A percentile compares a stretch with the other conserved stretches of the same genome.
Conservation (phyloP, 345 rosid species). For the Euclidium syriacum region DNA sequence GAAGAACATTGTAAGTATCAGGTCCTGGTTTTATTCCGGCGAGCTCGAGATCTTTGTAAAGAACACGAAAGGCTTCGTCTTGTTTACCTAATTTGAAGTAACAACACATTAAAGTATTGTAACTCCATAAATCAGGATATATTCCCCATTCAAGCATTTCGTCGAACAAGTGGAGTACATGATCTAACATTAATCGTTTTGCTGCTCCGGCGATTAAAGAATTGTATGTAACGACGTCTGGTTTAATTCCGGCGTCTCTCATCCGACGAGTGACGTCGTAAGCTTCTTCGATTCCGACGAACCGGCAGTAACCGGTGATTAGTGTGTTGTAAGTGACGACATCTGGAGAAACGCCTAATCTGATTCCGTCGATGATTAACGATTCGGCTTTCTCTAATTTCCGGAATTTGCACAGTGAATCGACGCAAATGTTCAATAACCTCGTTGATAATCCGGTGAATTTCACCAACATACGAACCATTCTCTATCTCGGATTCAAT, state of each 20-base stretch:
- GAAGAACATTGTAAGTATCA: slow-evolving; percentile 59
- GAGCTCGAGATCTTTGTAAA: slow-evolving; percentile 35
- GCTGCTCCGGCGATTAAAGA: slow-evolving; percentile 68
- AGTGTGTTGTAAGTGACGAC: slow-evolving; percentile 77
- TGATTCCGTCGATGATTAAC: slow-evolving; percentile 52
- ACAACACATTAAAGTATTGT: slow-evolving; percentile 75
- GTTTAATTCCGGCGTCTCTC: slow-evolving; percentile 59
- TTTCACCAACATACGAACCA: slow-evolving; percentile 29
- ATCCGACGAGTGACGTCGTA: slow-evolving; percentile 53
- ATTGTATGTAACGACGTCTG: slow-evolving; percentile 60
- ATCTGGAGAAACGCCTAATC: slow-evolving; percentile 73
- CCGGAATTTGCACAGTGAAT: slow-evolving; percentile 50
- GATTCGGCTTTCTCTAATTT: slow-evolving; percentile 61
- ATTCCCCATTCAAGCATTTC: slow-evolving; percentile 69
- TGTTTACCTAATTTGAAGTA: slow-evolving; percentile 60
- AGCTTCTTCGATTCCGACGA: slow-evolving; percentile 56
- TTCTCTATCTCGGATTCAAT: slow-evolving; percentile 8
- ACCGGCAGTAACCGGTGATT: slow-evolving; percentile 56
- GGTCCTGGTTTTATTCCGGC: slow-evolving; percentile 34
- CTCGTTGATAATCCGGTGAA: slow-evolving; percentile 47
- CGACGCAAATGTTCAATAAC: slow-evolving; percentile 56
- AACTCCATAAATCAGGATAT: slow-evolving; percentile 76
- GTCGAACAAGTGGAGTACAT: slow-evolving; percentile 58
- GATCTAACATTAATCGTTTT: slow-evolving; percentile 33
- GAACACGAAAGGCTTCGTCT: slow-evolving; percentile 56